A percentile compares a stretch with the other conserved stretches of the same genome.
These are phyloP conservation scores for Acidomyces sp. DNA, from an alignment of 495 filamentous ascomycete genomes.

Conservation along the genomic window DNA sequence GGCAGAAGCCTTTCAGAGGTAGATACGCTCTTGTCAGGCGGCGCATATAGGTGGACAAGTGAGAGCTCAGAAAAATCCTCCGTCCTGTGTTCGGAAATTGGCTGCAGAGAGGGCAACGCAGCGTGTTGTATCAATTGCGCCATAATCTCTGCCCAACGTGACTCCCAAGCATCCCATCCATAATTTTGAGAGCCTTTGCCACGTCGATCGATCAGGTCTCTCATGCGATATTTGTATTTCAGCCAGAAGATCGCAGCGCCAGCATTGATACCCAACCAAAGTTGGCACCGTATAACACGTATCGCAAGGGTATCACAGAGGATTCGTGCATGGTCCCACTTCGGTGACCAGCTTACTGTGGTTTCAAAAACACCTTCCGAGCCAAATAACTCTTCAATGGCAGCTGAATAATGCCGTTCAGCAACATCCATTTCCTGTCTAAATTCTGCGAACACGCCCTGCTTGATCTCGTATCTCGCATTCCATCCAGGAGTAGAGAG, in stretches of 20 bases:
- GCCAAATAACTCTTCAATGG: constrained; percentile 67
- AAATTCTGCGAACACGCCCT: constrained; percentile 79
- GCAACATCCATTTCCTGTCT: constrained; percentile 81
- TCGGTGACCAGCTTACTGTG: constrained; percentile 71
- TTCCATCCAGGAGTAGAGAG: constrained; percentile 80
- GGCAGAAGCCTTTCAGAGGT: constrained; percentile 53
- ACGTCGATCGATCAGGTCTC: constrained; percentile 62
- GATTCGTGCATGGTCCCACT: constrained; percentile 75
- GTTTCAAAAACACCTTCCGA: constrained; percentile 66
- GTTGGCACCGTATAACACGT: constrained; percentile 62
- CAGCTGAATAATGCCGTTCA: constrained; percentile 65
- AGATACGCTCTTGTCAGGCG: constrained; percentile 54
- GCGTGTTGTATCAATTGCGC: constrained; percentile 47
- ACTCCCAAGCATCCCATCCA: constrained; percentile 79
- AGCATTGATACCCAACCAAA: constrained; percentile 63
- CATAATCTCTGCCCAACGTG: constrained; percentile 72
- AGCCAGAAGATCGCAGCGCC: constrained; percentile 65
- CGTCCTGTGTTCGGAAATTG: not conserved
- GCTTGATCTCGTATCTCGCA: constrained; percentile 84
- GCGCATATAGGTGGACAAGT: constrained; percentile 35
- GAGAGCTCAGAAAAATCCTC: constrained; percentile 2
- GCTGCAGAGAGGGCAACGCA: constrained; percentile 3
- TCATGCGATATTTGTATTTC: constrained; percentile 53
- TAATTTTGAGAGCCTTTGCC: constrained; percentile 73
- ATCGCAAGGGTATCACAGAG: constrained; percentile 68